Percentiles rank a stretch among this genome's conserved stretches.
Conservation (phyloP, 2,329 filamentous ascomycete genomes). For the Paecilomyces formosus region DNA sequence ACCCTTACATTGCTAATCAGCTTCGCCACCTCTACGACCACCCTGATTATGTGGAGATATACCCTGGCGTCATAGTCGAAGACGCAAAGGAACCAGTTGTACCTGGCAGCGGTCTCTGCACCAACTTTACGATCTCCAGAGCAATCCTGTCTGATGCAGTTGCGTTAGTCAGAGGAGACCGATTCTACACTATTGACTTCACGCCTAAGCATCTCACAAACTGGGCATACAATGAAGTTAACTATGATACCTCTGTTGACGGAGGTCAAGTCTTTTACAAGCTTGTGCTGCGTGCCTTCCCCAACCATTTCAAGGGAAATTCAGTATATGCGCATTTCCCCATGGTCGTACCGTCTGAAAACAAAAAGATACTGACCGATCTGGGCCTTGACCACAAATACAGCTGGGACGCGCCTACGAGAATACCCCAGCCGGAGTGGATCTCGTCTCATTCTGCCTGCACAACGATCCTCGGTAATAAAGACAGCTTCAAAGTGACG, state of each 20-base stretch:
- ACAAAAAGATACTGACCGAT: slow-evolving; percentile 34
- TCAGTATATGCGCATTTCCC: slow-evolving; percentile 46
- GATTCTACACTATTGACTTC: slow-evolving; percentile 41
- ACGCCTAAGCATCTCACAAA: slow-evolving; percentile 38
- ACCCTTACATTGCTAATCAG: slow-evolving; percentile 40
- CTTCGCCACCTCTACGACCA: slow-evolving; percentile 43
- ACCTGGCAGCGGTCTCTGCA: slow-evolving; percentile 43
- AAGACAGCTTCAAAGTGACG: slow-evolving; percentile 39
- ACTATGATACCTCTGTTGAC: slow-evolving; percentile 37
- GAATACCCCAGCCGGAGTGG: slow-evolving; percentile 26
- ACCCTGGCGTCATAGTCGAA: slow-evolving; percentile 52
- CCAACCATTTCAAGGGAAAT: slow-evolving; percentile 41
- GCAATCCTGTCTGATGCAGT: slow-evolving; percentile 42
- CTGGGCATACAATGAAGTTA: slow-evolving; percentile 39
- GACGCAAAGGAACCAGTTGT: slow-evolving; percentile 46
- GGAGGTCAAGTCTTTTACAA: slow-evolving; percentile 47
- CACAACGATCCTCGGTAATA: slow-evolving; percentile 34
- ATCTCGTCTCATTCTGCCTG: slow-evolving; percentile 41
- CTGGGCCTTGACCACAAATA: slow-evolving; percentile 37
- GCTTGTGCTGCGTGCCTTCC: slow-evolving; percentile 44
- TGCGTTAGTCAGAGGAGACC: slow-evolving; percentile 39
- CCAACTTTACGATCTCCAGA: slow-evolving; percentile 38
- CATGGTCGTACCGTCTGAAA: slow-evolving; percentile 41
- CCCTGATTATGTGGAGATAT: slow-evolving; percentile 49
- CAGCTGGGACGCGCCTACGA: slow-evolving; percentile 27